These are phyloP conservation scores for Cladophialophora psammophila DNA, from an alignment of 2,329 filamentous ascomycete genomes.

Conservation along the genomic window DNA sequence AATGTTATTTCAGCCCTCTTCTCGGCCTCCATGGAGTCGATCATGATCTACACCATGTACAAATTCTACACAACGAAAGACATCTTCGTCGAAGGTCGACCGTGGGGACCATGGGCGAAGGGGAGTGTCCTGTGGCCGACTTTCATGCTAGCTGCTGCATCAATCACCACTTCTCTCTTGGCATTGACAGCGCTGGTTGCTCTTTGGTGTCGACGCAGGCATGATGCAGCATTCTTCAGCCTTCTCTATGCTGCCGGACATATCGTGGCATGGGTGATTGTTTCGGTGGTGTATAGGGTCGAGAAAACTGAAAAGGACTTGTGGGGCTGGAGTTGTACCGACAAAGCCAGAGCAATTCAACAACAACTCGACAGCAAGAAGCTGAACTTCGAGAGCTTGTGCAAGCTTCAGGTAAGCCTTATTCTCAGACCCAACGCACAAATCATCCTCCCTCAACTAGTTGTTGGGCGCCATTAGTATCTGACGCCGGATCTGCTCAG, in stretches of 20 bases:
- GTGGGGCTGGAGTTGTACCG: constrained; percentile 33
- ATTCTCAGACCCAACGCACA: not conserved
- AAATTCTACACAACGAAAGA: constrained; percentile 26
- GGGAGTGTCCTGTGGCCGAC: constrained; percentile 26
- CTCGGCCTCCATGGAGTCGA: constrained; percentile 18
- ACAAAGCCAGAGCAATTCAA: constrained; percentile 25
- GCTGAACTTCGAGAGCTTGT: constrained; percentile 22
- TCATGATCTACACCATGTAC: constrained; percentile 27
- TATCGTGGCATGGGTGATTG: constrained; percentile 22
- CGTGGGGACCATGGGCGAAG: constrained; percentile 27
- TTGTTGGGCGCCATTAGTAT: not conserved
- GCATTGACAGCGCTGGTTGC: constrained; percentile 10
- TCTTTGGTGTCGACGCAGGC: constrained; percentile 10
- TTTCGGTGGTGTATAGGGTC: constrained; percentile 21
- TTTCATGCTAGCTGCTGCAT: constrained; percentile 21
- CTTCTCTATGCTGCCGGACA: constrained; percentile 8
- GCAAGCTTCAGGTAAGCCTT: constrained; percentile 24
- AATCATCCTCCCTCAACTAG: not conserved
- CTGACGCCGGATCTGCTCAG: constrained; percentile 12
- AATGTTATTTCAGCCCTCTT: constrained; percentile 17
- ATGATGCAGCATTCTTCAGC: constrained; percentile 15
- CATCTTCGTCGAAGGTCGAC: constrained; percentile 13
- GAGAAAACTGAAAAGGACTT: constrained; percentile 27
- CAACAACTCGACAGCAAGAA: constrained; percentile 14
- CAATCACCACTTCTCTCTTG: constrained; percentile 22